Evolutionary conservation across 352 stramenopile genomes (phyloP).

Genomic region (Phytophthora tentaculata): DNA sequence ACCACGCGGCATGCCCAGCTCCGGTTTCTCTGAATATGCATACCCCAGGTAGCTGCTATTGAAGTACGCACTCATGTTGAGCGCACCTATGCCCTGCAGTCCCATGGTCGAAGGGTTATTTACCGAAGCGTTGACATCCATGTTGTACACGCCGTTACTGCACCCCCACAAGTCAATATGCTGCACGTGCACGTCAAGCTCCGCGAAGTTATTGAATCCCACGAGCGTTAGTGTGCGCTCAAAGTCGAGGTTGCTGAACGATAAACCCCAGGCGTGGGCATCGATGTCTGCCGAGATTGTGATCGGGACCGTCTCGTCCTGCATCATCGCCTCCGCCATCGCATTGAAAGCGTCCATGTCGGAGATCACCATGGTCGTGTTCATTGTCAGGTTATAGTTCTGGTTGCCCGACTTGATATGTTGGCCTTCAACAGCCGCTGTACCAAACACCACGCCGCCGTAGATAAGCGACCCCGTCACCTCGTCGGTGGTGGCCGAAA

Average conservation of each 20-base stretch:
- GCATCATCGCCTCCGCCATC: conserved; percentile 50
- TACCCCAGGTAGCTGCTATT: conserved; percentile 64
- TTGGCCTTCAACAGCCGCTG: conserved; percentile 47
- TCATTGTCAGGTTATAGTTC: conserved; percentile 61
- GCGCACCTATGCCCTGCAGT: conserved; percentile 55
- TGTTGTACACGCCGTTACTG: conserved; percentile 42
- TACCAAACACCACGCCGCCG: conserved; percentile 44
- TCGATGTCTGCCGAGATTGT: conserved; percentile 40
- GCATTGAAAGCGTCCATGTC: conserved; percentile 52
- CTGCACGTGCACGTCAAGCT: conserved; percentile 46
- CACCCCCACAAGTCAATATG: conserved; percentile 52
- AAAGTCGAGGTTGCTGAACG: conserved; percentile 56
- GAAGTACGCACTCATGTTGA: conserved; percentile 79
- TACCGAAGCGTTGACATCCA: conserved; percentile 66
- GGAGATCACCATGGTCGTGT: conserved; percentile 41
- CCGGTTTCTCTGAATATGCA: conserved; percentile 48
- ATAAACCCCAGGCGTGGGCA: conserved; percentile 48
- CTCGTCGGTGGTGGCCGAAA: conserved; percentile 50
- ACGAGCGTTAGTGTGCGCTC: conserved; percentile 48
- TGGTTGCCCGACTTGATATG: conserved; percentile 50
- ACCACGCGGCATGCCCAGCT: conserved; percentile 53
- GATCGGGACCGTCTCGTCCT: conserved; percentile 45
- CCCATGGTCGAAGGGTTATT: conserved; percentile 55
- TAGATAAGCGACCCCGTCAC: conserved; percentile 51
- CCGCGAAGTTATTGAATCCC: conserved; percentile 58